A percentile compares a stretch with the other conserved stretches of the same genome.
Conservation (phyloP, 768 basidiomycete genomes). For the Macrolepiota albuminosa region DNA sequence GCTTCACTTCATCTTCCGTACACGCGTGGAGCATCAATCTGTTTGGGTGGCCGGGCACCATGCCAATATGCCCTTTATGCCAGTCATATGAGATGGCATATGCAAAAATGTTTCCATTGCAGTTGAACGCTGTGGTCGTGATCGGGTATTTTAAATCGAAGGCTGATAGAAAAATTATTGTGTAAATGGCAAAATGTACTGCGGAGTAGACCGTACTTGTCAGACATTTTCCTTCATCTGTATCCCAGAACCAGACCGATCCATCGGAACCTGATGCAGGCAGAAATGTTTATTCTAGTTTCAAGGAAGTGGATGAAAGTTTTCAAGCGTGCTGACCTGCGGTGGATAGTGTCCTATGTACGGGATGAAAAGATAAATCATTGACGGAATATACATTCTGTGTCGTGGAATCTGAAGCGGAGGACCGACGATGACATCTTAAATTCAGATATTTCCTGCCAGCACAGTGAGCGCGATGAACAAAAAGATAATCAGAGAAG, state of each 20-base stretch:
- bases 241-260: conserved; percentile 91
- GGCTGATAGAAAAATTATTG: conserved; percentile 44
- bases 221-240: conserved; percentile 82
- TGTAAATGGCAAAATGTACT: neutral
- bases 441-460: conserved; percentile 76
- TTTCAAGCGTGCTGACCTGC: conserved; percentile 39
- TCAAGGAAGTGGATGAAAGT: neutral
- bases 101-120: conserved; percentile 82
- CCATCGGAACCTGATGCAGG: conserved; percentile 63
- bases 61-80: conserved; percentile 87
- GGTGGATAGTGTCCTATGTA: conserved; percentile 80
- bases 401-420: conserved; percentile 34
- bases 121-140: conserved; percentile 79
- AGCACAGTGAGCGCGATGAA: neutral
- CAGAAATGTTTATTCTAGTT: neutral
- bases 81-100: conserved; percentile 93
- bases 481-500: neutral
- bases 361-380: conserved; percentile 79
- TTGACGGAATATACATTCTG: conserved; percentile 80
- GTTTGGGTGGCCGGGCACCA: conserved; percentile 65
- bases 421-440: conserved; percentile 67
- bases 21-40: conserved; percentile 81
- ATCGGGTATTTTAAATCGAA: conserved; percentile 72
- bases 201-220: conserved; percentile 59
- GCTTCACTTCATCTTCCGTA: conserved; percentile 80